Base-by-base conservation (phyloP, 2,329 filamentous ascomycete species). In the Alternaria novae-zelandiae region DNA sequence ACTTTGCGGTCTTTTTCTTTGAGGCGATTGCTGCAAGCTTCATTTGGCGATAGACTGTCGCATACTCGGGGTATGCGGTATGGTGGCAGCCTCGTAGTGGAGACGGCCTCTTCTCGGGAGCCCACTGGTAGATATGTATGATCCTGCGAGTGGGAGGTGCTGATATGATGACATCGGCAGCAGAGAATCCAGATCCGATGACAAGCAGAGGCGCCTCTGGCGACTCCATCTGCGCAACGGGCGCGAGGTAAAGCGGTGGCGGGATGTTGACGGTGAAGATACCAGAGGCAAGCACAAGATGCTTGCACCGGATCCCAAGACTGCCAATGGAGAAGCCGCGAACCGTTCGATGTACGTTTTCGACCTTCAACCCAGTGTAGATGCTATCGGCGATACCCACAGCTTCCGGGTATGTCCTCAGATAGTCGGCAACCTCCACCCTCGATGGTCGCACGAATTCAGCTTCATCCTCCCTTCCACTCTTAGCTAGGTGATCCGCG, bases 51-150 rank as follows among this genome's bases (percentile, higher is more conserved):
- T 89, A 89, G 2, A 89, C 81, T 9, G 84, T 82, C 1, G 87
- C 87, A 70, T 89, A 89, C 65, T 89, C 87, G 0, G 87, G 87
- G 69, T 89, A 89, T 28, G 87, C 87, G 47, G 86, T 83, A 50
- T 86, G 84, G 69, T 89, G 87, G 62, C 87, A 89, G 41, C 84
- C 83, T 20, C 85, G 84, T 12, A 89, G 76, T 3, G 87, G 87
- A 1, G 86, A 88, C 0, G 87, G 86, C 17, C 82, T 81, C 6
- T 79, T 81, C 9, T 86, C 81, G 0, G 86, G 85, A n/a, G 83
- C 81, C 87, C 87, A 89, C 72, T 86, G 86, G 74, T 85, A 89
- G 56, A 88, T 73, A 68, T 89, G 87, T n/a, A 89, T 76, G 46
- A 89, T 83, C 57, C 82, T 85, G 50, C 84, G 84, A n/a, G 78